Base-by-base conservation (phyloP, 371 early-diverging fungal species). In the Rhizopus stolonifer region DNA sequence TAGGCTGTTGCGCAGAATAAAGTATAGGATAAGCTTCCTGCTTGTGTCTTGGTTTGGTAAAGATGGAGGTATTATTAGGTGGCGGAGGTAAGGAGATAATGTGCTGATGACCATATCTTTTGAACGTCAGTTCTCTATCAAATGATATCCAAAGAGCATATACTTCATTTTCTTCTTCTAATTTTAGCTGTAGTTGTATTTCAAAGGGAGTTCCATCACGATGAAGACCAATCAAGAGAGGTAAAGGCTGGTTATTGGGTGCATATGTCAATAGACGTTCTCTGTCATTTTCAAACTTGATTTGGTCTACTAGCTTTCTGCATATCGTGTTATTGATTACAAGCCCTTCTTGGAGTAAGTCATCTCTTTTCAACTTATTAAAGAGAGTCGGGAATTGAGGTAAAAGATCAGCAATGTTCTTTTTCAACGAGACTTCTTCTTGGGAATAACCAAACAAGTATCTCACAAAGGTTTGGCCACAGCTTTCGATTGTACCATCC, bases 141-240 rank as follows among this genome's bases (percentile, higher is more conserved):
- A 79, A 88, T 0, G 87, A 82, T 19, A 88, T 82, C 88, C 88
- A 88, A 25, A 86, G 60, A 5, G 87, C 85, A 62, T 69, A 83
- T 34, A 58, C 67, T 17, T 80, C 85, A 14, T 77, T 69, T 1
- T 72, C 72, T 39, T 80, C 79, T 0, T 86, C 70, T 40, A 81
- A 61, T 19, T 86, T 77, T 24, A 86, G 70, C 46, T 86, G 87
- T 18, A 87, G 70, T 40, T 85, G 81, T 26, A 88, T 70, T 43
- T 79, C 78, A 38, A 88, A 69, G 0, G 72, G 74, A 0, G 83
- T 79, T 3, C 82, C 83, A 54, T 88, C 88, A 17, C 86, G 76
- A 59, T 88, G 88, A 14, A 84, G 52, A 6, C 82, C 86, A 11
- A 80, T 60, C 4, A 87, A 63, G 1, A 77, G 69, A 13, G 83